These are phyloP conservation scores for Stagonosporopsis chrysanthemi DNA, from an alignment of 2,329 filamentous ascomycete genomes.

Conservation along the genomic window DNA sequence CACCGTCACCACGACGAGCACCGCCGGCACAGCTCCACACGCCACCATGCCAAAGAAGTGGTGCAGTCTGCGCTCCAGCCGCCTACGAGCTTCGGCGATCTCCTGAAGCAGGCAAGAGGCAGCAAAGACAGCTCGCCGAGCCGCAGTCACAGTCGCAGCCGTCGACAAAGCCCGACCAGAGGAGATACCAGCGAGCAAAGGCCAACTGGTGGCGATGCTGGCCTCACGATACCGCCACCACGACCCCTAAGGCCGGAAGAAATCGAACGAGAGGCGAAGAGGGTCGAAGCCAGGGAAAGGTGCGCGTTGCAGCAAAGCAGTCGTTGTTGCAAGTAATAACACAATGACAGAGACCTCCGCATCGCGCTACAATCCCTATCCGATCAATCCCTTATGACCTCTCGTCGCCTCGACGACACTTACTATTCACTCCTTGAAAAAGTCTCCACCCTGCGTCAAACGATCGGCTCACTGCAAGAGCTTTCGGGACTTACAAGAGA, in stretches of 20 bases:
- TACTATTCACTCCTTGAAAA: slow-evolving; percentile 78
- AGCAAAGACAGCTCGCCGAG: slow-evolving; percentile 42
- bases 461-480: slow-evolving; percentile 69
- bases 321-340: slow-evolving; percentile 20
- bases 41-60: slow-evolving; percentile 51
- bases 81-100: slow-evolving; percentile 54
- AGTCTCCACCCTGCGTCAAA: slow-evolving; percentile 68
- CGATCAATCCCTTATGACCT: slow-evolving; percentile 67
- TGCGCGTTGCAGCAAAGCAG: slow-evolving; percentile 23
- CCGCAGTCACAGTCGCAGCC: slow-evolving; percentile 36
- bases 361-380: slow-evolving; percentile 58
- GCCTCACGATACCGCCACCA: slow-evolving; percentile 27
- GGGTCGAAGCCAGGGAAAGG: slow-evolving; percentile 49
- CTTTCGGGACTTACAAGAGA: slow-evolving; percentile 69
- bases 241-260: slow-evolving; percentile 50
- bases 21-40: slow-evolving; percentile 37
- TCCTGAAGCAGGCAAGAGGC: slow-evolving; percentile 49
- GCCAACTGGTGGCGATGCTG: slow-evolving; percentile 4
- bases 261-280: slow-evolving; percentile 48
- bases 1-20: slow-evolving; percentile 37
- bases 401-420: slow-evolving; percentile 72
- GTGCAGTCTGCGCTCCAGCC: slow-evolving; percentile 56
- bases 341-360: slow-evolving; percentile 48
- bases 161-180: slow-evolving; percentile 2
- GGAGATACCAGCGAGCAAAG: slow-evolving; percentile 7